Base-by-base conservation (phyloP, 257 asterid species). In the Solanum pinnatisectum region DNA sequence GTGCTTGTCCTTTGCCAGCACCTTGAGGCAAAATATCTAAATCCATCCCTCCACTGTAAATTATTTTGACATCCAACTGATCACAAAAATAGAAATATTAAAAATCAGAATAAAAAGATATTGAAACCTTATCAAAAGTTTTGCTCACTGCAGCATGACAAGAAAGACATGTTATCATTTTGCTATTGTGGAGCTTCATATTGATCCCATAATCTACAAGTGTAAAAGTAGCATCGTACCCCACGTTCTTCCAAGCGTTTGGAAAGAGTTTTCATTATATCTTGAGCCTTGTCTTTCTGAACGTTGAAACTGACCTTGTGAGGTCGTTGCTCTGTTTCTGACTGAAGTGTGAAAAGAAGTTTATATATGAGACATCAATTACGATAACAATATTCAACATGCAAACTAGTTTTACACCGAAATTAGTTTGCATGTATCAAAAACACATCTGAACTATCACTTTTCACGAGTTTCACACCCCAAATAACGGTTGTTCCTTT, bases 1-100 rank as follows among this genome's bases (percentile, higher is more conserved):
- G 98, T 87, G 99, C 99, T 90, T 95, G 98, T 90, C 99, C 99
- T 92, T 97, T 97, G 70, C 99, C 99, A 89, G 95, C 99, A 87
- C 99, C 98, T 92, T 93, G 97, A 1, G 99, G 98, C 91, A 96
- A 89, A 88, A 97, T 91, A 91, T 97, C 99, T 91, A 97, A 91
- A 92, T 91, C 99, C 94, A 93, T 93, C 90, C 99, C 99, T 52
- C 99, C 99, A 84, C 99, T 97, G 91, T 97, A 96, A 90, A 97
- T 97, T 89, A 97, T 96, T 90, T 97, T 97, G 87, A 88, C 95
- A 91, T 96, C 98, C 95, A 97, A 90, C 99, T 97, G 95, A 88
- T 82, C 81, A 85, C 87, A 87, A 90, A 59, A n/a, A 90, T 49
- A 42, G 37, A 70, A 92, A 88, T 84, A 59, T 52, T 39, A 59